Evolutionary conservation across 2,329 filamentous ascomycete species (phyloP), one percentile per base, ranked within the genome.

Genomic region (Fusarium haematococcum): DNA sequence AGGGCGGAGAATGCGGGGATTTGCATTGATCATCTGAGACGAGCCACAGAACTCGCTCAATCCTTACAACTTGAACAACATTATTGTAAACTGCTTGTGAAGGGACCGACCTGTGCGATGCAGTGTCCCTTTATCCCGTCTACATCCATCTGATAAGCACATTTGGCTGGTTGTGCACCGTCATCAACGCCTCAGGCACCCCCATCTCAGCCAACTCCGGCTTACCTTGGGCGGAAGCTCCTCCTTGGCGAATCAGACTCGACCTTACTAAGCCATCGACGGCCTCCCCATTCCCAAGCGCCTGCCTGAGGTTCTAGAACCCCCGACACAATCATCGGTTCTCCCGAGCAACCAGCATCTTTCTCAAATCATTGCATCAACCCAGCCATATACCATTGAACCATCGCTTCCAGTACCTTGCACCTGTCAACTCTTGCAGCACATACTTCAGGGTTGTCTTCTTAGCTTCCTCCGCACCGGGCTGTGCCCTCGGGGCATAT

Each of bases 231-330:
- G 25, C 50, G 33, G 58, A 39, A 54, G 57, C 48, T 23, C 48
- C 43, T 39, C 48, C 18, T 56, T 50, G 39, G 37, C 68, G 35
- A 69, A 37, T 65, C 62, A 54, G 41, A 58, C 25, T 41, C 13
- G 37, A 27, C 56, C 72, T 75, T 57, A 75, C 72, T 75, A 75
- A 74, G 62, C 57, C 70, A 52, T 67, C 50, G 43, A 59, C 16
- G 48, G 63, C 63, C 23, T 68, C 62, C 33, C 61, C 61, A 59
- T 65, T 59, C 63, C 63, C 32, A 37, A 32, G 27, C 52, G 18
- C 8, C 33, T 30, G 48, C 23, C 37, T 23, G 50, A 33, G 61
- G 63, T 71, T 73, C 70, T 64, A 74, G 71, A 74, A 74, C 61
- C 61, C 39, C 43, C 52, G 41, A 65, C 52, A 59, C 37, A 54